phyloP scores from a whole-genome alignment of 768 basidiomycete genomes.

The Russula abietina region DNA sequence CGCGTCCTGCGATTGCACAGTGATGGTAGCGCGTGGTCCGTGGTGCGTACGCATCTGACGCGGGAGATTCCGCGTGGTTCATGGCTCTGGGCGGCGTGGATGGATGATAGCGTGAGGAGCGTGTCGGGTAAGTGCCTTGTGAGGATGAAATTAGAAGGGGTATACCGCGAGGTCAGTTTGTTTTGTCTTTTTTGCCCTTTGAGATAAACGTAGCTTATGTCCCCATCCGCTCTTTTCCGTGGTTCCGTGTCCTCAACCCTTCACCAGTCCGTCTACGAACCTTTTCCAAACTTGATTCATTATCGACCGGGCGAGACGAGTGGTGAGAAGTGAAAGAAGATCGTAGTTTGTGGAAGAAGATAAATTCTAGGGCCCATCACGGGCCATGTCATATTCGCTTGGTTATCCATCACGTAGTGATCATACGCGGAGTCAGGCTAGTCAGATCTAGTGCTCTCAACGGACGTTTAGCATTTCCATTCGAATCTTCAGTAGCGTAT shows the following conservation, averaged over 20 bases:
- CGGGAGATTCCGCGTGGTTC: conserved; percentile 42
- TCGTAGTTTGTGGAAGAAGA: neutral
- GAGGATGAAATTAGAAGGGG: conserved; percentile 52
- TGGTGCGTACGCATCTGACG: conserved; percentile 43
- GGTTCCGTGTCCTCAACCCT: conserved; percentile 1
- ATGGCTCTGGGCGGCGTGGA: conserved; percentile 44
- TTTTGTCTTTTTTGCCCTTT: neutral
- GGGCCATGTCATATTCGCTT: too few species aligned
- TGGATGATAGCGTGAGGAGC: conserved; percentile 22
- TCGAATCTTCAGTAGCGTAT: too few species aligned
- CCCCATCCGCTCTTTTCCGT: neutral
- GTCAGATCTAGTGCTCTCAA: too few species aligned
- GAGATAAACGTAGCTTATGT: neutral
- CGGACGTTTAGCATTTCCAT: too few species aligned
- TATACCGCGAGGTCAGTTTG: conserved; percentile 47
- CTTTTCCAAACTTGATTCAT: conserved; percentile 50
- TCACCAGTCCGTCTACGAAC: conserved; percentile 45
- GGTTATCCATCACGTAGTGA: too few species aligned
- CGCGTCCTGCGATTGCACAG: conserved; percentile 48
- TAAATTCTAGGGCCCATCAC: too few species aligned
- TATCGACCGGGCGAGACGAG: conserved; percentile 29
- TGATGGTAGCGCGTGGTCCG: conserved; percentile 47
- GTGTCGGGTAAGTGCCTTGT: conserved; percentile 52
- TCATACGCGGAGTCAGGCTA: too few species aligned
- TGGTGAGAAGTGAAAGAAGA: neutral